phyloP scores from a whole-genome alignment of 306 rosid genomes.

The Gastrolobium villosum region DNA sequence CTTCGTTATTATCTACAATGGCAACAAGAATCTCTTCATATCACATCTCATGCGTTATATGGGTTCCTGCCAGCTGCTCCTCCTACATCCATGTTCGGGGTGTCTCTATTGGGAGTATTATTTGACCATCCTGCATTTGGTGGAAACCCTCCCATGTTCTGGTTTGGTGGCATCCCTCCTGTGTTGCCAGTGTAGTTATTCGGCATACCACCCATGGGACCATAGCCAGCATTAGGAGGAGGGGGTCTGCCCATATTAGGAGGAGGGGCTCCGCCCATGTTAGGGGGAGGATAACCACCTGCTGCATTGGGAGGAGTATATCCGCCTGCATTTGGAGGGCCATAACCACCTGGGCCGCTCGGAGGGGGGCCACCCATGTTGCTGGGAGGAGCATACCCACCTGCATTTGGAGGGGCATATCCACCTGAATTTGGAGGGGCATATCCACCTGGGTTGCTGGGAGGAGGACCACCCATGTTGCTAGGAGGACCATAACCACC shows the following conservation, averaged over 20 bases:
- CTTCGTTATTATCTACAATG: constrained; percentile 54
- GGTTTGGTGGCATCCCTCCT: constrained; percentile 57
- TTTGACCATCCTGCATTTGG: constrained; percentile 65
- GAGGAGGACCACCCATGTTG: constrained; percentile 13
- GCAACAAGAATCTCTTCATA: constrained; percentile 51
- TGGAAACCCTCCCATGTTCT: constrained; percentile 52
- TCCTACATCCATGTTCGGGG: constrained; percentile 51
- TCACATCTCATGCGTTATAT: constrained; percentile 41
- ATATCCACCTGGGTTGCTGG: neutral
- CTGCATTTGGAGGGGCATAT: constrained; percentile 25
- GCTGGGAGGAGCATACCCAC: constrained; percentile 20
- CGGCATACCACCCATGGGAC: constrained; percentile 40
- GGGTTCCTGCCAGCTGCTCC: constrained; percentile 54
- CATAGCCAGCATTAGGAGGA: constrained; percentile 48
- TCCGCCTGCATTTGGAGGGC: constrained; percentile 48
- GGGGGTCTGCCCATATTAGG: constrained; percentile 29
- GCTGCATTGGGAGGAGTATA: neutral
- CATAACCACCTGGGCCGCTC: neutral
- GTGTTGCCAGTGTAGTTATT: constrained; percentile 38
- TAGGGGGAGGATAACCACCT: constrained; percentile 40
- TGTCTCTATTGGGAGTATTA: constrained; percentile 55
- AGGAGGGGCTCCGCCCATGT: constrained; percentile 7
- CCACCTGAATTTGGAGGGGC: constrained; percentile 20
- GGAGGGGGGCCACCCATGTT: constrained; percentile 24
- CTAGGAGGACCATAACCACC: constrained; percentile 48